Conservation (phyloP, 148 eudicot genomes). For the Oxyria digyna region DNA sequence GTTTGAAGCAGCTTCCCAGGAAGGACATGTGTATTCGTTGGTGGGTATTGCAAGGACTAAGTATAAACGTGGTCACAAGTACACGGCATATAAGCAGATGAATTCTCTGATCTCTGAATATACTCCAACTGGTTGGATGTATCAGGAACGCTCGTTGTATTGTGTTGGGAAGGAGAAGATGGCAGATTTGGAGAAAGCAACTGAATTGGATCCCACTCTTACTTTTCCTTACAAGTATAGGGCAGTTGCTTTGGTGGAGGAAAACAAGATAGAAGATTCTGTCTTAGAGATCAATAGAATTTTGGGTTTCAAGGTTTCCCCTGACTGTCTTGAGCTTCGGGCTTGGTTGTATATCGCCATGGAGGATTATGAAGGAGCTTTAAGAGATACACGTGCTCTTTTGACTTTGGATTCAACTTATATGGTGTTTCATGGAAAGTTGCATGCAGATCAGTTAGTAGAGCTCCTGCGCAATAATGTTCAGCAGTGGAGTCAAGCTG, state of each 20-base stretch:
- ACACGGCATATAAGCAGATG: constrained; percentile 55
- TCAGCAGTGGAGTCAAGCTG: constrained; percentile 61
- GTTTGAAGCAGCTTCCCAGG: constrained; percentile 56
- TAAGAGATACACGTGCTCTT: constrained; percentile 60
- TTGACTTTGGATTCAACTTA: constrained; percentile 61
- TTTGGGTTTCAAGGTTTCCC: constrained; percentile 59
- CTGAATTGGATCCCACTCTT: constrained; percentile 66
- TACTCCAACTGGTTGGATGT: constrained; percentile 86
- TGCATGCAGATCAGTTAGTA: constrained; percentile 50
- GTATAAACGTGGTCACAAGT: constrained; percentile 69
- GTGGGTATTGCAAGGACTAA: constrained; percentile 72
- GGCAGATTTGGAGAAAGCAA: constrained; percentile 51
- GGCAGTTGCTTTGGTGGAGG: constrained; percentile 47
- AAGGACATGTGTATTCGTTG: constrained; percentile 71
- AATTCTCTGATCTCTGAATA: constrained; percentile 40
- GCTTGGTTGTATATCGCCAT: constrained; percentile 62
- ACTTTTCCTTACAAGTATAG: constrained; percentile 68
- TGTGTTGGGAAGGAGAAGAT: constrained; percentile 53
- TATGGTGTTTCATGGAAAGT: constrained; percentile 58
- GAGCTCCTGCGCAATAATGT: constrained; percentile 41
- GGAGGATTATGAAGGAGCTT: constrained; percentile 69
- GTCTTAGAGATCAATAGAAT: constrained; percentile 58
- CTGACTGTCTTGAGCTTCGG: constrained; percentile 72
- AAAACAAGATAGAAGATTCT: constrained; percentile 36
- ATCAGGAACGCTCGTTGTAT: constrained; percentile 72